These are phyloP conservation scores for Eucalyptus marginata DNA, from an alignment of 345 rosid species.

Conservation along the genomic window DNA sequence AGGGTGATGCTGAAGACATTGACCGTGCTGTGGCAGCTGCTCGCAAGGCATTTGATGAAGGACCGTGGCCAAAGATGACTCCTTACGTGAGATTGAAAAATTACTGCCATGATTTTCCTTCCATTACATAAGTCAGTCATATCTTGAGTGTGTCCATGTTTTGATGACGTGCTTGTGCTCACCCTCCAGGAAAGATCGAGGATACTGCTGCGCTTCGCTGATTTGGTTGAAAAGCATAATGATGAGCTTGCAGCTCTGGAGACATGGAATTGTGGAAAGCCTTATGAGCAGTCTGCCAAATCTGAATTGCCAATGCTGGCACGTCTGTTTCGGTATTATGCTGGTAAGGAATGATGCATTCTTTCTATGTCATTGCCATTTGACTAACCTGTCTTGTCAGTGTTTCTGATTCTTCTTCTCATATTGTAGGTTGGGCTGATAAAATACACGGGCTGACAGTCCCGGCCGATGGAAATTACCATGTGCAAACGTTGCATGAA, in stretches of 20 bases:
- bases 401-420: not conserved
- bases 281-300: constrained; percentile 51
- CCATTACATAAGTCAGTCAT: not conserved
- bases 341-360: constrained; percentile 33
- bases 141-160: not conserved
- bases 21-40: constrained; percentile 63
- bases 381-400: not conserved
- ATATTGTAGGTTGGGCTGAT: constrained; percentile 50
- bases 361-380: not conserved
- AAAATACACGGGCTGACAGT: constrained; percentile 50
- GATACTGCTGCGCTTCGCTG: constrained; percentile 64
- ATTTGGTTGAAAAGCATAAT: constrained; percentile 77
- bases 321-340: constrained; percentile 80
- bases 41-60: constrained; percentile 70
- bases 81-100: constrained; percentile 27
- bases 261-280: constrained; percentile 95
- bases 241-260: constrained; percentile 85
- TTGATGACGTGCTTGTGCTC: not conserved
- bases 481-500: constrained; percentile 50
- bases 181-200: constrained; percentile 65
- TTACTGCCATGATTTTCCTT: not conserved
- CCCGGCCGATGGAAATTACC: constrained; percentile 54
- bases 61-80: constrained; percentile 73
- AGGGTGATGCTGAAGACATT: constrained; percentile 57
- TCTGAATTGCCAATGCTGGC: constrained; percentile 57